Evolutionary conservation across 2,329 filamentous ascomycete genomes (phyloP).

Genomic region (Tolypocladium tropicale): DNA sequence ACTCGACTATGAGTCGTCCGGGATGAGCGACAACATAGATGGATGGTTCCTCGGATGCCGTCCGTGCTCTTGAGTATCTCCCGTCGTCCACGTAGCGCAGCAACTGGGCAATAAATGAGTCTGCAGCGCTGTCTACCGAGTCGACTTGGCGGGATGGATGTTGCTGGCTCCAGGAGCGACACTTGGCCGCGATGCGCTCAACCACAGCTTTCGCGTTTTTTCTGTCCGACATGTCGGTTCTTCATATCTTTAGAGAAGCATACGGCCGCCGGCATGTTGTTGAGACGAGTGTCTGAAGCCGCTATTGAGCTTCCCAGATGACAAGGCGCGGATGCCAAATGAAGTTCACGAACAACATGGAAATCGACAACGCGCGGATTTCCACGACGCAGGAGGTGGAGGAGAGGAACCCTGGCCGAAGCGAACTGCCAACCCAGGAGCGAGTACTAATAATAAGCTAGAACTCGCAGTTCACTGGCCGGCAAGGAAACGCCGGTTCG

Average conservation of each 20-base stretch:
- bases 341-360: background rate
- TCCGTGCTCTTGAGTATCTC: background rate
- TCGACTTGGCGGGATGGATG: no score
- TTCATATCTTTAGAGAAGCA: background rate
- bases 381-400: background rate
- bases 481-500: background rate
- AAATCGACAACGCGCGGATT: background rate
- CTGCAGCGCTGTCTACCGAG: background rate
- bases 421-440: background rate
- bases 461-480: background rate
- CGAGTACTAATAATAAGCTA: background rate
- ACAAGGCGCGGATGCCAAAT: background rate
- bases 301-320: background rate
- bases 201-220: background rate
- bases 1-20: background rate
- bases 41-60: background rate
- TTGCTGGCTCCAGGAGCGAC: background rate
- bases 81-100: background rate
- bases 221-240: background rate
- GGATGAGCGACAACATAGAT: background rate
- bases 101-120: background rate
- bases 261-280: background rate
- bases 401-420: background rate
- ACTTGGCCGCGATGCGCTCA: background rate
- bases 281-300: background rate